Base-by-base conservation (phyloP, 805 yeast species). In the Hemisphaericaspora nanyangensis region DNA sequence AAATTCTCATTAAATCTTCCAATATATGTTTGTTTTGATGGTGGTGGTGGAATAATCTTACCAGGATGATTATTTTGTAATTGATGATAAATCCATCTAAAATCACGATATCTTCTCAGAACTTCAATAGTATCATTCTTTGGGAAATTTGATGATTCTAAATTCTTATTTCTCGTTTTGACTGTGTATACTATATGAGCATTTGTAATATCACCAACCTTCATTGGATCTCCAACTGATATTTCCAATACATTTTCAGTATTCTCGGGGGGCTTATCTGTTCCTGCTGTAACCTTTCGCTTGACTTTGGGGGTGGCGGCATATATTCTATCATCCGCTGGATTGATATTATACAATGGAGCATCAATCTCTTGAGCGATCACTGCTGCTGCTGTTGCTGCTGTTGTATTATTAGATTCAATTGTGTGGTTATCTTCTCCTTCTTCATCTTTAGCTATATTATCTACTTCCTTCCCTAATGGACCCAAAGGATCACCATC, bases 81-180 rank as follows among this genome's bases (percentile, higher is more conserved):
- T 50, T 90, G 96, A 48, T 86, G 87, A 59, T 89, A 91, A 10
- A 93, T 70, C 98, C 98, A 91, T 44, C 96, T 68, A 61, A 93
- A 91, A 60, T 93, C 99, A 38, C 82, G 78, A 60, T 91, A 93
- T 48, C 99, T 74, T 56, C 99, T 72, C 5, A 87, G 76, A 0
- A 90, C 97, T 5, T 47, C 42, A 27, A 34, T 40, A 17, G 29
- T 43, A 72, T 63, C 79, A 7, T 63, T 55, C n/a, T 56, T 45
- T 47, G 29, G 33, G 60, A 50, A 30, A 55, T 38, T 52, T 41
- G 45, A 48, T 11, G 67, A 45, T 4, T 64, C 49, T 1, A 61
- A 59, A 10, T 76, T 72, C 35, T 70, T 67, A 7, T 86, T 74
- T 35, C 61, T 72, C 12, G 95, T 79, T 25, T 74, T 75, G 17